Percentiles rank a stretch among this genome's conserved stretches.
These are phyloP conservation scores for Puccinia coronata DNA, from an alignment of 1,284 basidiomycete genomes.

Conservation along the genomic window DNA sequence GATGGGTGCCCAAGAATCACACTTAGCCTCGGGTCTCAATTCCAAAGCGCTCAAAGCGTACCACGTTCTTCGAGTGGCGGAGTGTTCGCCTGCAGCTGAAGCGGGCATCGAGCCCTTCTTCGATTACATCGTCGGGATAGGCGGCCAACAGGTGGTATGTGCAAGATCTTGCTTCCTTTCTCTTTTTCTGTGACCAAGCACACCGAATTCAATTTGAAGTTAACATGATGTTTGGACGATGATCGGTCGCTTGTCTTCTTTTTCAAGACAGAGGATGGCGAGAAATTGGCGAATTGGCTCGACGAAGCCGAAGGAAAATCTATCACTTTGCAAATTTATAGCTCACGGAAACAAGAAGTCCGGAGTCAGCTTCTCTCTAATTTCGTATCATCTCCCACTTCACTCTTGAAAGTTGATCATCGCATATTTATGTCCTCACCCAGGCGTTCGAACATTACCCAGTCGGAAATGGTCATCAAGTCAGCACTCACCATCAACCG, in stretches of 20 bases:
- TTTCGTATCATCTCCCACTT: not conserved
- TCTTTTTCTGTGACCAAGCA: not conserved
- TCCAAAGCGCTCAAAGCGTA: slow-evolving; percentile 52
- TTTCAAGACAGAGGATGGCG: slow-evolving; percentile 53
- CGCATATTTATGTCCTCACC: slow-evolving; percentile 6
- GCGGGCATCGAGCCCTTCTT: slow-evolving; percentile 92
- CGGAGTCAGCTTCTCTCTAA: slow-evolving; percentile 67
- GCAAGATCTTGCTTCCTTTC: not conserved
- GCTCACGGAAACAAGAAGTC: slow-evolving; percentile 77
- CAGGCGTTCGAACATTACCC: slow-evolving; percentile 35
- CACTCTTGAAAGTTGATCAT: too few species aligned
- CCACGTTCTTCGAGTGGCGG: slow-evolving; percentile 59
- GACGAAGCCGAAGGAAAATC: slow-evolving; percentile 80
- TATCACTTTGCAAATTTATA: slow-evolving; percentile 83
- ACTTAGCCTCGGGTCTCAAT: slow-evolving; percentile 15
- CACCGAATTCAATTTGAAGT: too few species aligned
- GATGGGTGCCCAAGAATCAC: slow-evolving; percentile 50
- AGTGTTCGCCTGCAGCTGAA: slow-evolving; percentile 63
- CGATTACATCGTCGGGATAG: slow-evolving; percentile 90
- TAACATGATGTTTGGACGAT: too few species aligned
- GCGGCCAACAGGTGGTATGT: slow-evolving; percentile 62
- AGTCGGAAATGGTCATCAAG: slow-evolving; percentile 42
- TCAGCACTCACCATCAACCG: slow-evolving; percentile 13
- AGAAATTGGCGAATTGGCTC: slow-evolving; percentile 61
- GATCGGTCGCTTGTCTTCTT: not conserved